Conservation (phyloP, 179 eudicot genomes). For the Spergularia azorica region DNA sequence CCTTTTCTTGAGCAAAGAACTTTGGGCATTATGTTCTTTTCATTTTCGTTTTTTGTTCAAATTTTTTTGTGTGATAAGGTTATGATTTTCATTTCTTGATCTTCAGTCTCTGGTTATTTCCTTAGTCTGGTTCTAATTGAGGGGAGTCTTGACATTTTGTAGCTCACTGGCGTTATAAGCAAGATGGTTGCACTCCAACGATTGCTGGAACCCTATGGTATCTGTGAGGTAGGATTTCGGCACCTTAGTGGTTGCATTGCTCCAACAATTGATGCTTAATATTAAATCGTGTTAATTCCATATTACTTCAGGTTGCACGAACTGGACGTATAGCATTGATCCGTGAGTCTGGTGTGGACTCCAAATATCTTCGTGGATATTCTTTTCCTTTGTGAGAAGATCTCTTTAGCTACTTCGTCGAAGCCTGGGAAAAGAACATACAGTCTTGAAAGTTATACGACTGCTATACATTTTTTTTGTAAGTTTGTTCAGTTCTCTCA, state of each 20-base stretch:
- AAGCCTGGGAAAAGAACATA: neutral
- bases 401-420: neutral
- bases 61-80: neutral
- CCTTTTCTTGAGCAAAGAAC: no score
- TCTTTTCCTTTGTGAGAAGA: constrained; percentile 54
- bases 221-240: constrained; percentile 71
- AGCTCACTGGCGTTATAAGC: constrained; percentile 76
- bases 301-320: constrained; percentile 54
- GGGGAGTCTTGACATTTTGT: constrained; percentile 16
- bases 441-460: neutral
- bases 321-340: constrained; percentile 65
- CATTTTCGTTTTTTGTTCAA: neutral
- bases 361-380: constrained; percentile 63
- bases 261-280: neutral
- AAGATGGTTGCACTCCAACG: constrained; percentile 90
- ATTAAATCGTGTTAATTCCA: neutral
- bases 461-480: neutral
- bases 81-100: no score
- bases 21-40: no score
- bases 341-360: constrained; percentile 74
- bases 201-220: constrained; percentile 81
- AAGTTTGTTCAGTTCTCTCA: neutral
- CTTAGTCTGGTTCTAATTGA: constrained; percentile 8
- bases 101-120: neutral
- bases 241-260: neutral